phyloP scores from a whole-genome alignment of 305 asterid species.

The Caryopteris hybrid region DNA sequence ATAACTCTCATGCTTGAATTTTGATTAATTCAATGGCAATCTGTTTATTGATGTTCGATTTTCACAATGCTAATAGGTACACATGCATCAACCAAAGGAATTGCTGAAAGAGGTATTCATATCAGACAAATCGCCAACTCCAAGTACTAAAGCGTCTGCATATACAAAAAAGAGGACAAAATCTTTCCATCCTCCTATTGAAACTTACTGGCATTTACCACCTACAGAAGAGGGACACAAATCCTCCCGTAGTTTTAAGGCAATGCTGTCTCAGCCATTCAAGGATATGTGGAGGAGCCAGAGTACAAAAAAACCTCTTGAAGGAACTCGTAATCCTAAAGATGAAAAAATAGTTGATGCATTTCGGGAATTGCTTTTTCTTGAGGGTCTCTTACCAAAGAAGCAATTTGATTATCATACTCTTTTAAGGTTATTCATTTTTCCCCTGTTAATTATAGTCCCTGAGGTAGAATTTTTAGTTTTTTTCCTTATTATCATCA shows the following conservation, averaged over 20 bases:
- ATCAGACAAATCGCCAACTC: constrained; percentile 15
- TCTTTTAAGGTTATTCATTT: constrained; percentile 40
- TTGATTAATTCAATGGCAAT: too few species aligned
- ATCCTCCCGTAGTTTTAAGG: constrained; percentile 15
- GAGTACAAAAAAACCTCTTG: constrained; percentile 26
- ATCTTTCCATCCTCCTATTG: constrained; percentile 46
- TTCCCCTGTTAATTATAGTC: not conserved
- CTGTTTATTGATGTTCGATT: too few species aligned
- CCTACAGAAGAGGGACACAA: constrained; percentile 16
- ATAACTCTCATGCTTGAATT: too few species aligned
- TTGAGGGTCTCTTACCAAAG: constrained; percentile 36
- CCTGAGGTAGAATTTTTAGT: not conserved
- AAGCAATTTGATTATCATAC: constrained; percentile 59
- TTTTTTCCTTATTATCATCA: not conserved
- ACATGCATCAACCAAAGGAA: constrained; percentile 47
- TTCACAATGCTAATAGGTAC: constrained; percentile 5
- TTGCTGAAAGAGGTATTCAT: constrained; percentile 34
- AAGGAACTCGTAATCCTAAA: constrained; percentile 45
- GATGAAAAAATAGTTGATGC: constrained; percentile 46
- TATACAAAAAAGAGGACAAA: constrained; percentile 19
- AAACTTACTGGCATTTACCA: constrained; percentile 41
- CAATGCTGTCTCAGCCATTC: constrained; percentile 30
- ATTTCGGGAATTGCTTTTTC: constrained; percentile 51
- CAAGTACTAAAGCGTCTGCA: constrained; percentile 10
- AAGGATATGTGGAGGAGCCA: constrained; percentile 31